Evolutionary conservation across 179 eudicot species (phyloP).

Genomic region (Beta lomatogona): DNA sequence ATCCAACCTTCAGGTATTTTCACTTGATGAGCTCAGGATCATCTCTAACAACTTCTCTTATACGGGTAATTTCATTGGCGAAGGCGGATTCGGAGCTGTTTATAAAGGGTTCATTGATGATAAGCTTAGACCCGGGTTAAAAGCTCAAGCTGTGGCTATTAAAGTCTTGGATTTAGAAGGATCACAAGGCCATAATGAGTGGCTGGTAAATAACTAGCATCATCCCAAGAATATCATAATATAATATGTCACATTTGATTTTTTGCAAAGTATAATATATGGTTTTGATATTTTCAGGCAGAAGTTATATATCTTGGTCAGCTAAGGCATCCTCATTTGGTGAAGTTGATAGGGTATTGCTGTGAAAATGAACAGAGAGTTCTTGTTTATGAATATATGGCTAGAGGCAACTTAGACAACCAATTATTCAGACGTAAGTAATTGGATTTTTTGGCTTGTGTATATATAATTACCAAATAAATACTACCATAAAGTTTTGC

Average conservation of each 20-base stretch:
- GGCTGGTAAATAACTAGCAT: slow-evolving; percentile 63
- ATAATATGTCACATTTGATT: not conserved
- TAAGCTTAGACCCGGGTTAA: slow-evolving; percentile 58
- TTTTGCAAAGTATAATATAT: not conserved
- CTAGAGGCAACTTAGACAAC: slow-evolving; percentile 46
- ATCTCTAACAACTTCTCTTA: slow-evolving; percentile 65
- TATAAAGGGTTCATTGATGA: slow-evolving; percentile 85
- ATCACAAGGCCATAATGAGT: slow-evolving; percentile 80
- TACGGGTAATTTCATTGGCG: slow-evolving; percentile 71
- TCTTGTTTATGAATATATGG: slow-evolving; percentile 49
- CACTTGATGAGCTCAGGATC: slow-evolving; percentile 58
- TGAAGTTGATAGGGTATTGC: slow-evolving; percentile 50
- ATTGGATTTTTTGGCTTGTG: not conserved
- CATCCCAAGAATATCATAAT: not conserved
- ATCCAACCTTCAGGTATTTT: slow-evolving; percentile 65
- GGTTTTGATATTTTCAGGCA: slow-evolving; percentile 38
- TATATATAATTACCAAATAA: no score
- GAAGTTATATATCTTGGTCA: slow-evolving; percentile 60
- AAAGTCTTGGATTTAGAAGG: slow-evolving; percentile 89
- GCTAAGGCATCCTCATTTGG: slow-evolving; percentile 46
- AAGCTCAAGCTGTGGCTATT: slow-evolving; percentile 85
- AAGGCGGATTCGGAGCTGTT: slow-evolving; percentile 95
- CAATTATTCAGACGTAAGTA: slow-evolving; percentile 47
- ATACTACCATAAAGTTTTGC: not conserved
- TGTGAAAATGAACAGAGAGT: slow-evolving; percentile 53